Percentiles rank a stretch among this genome's conserved stretches.
phyloP scores from a whole-genome alignment of 306 rosid genomes.

The Prunus salicina region DNA sequence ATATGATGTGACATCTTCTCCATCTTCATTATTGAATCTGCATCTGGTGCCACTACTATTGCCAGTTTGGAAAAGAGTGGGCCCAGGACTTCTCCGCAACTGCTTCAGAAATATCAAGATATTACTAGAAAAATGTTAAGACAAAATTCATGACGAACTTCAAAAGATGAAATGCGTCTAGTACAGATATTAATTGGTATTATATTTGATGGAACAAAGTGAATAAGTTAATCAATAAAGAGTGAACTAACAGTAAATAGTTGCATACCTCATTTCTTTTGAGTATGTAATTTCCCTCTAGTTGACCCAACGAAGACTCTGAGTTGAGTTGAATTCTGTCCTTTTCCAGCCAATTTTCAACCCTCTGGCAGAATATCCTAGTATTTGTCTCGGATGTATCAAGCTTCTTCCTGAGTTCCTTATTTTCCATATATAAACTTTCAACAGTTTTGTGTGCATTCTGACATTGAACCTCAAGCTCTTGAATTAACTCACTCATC shows the following conservation, averaged over 20 bases:
- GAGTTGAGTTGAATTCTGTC: conserved; percentile 25
- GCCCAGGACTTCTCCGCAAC: conserved; percentile 51
- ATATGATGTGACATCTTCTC: conserved; percentile 43
- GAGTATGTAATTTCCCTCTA: conserved; percentile 26
- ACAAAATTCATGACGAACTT: background rate
- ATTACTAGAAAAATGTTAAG: background rate
- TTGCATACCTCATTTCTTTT: conserved; percentile 49
- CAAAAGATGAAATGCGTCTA: conserved; percentile 15
- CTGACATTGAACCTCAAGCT: conserved; percentile 49
- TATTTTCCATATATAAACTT: conserved; percentile 53
- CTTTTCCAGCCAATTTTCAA: conserved; percentile 59
- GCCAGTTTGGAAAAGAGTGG: conserved; percentile 47
- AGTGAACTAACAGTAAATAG: conserved; percentile 13
- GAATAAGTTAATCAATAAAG: background rate
- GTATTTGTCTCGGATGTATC: conserved; percentile 37
- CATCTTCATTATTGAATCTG: conserved; percentile 37
- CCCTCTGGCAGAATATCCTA: conserved; percentile 48
- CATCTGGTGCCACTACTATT: conserved; percentile 32
- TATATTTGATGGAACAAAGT: background rate
- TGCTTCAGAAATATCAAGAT: conserved; percentile 35
- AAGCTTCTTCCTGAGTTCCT: conserved; percentile 52
- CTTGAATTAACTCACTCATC: conserved; percentile 45
- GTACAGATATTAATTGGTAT: background rate
- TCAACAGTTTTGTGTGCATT: conserved; percentile 39
- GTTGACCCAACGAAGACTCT: conserved; percentile 25